phyloP scores from a whole-genome alignment of 331 rosid genomes.

The Telfairia occidentalis region DNA sequence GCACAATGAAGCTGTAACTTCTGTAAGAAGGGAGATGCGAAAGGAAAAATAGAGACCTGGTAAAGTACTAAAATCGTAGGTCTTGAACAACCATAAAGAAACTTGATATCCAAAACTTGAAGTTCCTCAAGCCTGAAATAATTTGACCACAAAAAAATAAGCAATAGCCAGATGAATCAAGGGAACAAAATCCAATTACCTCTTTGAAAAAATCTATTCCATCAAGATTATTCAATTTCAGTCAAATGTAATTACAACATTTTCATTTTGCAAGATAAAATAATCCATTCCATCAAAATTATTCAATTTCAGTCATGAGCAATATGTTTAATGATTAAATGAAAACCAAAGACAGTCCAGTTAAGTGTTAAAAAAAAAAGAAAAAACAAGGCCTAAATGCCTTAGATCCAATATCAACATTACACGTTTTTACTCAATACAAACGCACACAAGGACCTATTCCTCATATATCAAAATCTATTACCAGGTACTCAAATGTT shows the following conservation, averaged over 20 bases:
- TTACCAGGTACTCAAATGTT: background rate
- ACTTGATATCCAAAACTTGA: slow-evolving; percentile 93
- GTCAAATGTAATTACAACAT: background rate
- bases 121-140: slow-evolving; percentile 97
- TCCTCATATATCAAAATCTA: background rate
- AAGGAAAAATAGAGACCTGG: slow-evolving; percentile 46
- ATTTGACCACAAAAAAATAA: slow-evolving; percentile 8
- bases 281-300: no score
- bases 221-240: background rate
- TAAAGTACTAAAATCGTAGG: slow-evolving; percentile 95
- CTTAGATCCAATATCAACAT: background rate
- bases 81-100: slow-evolving; percentile 87
- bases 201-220: background rate
- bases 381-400: background rate
- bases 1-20: slow-evolving; percentile 1
- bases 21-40: background rate
- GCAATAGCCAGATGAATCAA: background rate
- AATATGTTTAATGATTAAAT: background rate
- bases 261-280: background rate
- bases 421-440: background rate
- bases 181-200: background rate
- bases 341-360: background rate
- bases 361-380: background rate
- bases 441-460: background rate
- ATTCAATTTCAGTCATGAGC: no score